Base-by-base conservation (phyloP, 2,329 filamentous ascomycete genomes). In the Hirsutella minnesotensis region DNA sequence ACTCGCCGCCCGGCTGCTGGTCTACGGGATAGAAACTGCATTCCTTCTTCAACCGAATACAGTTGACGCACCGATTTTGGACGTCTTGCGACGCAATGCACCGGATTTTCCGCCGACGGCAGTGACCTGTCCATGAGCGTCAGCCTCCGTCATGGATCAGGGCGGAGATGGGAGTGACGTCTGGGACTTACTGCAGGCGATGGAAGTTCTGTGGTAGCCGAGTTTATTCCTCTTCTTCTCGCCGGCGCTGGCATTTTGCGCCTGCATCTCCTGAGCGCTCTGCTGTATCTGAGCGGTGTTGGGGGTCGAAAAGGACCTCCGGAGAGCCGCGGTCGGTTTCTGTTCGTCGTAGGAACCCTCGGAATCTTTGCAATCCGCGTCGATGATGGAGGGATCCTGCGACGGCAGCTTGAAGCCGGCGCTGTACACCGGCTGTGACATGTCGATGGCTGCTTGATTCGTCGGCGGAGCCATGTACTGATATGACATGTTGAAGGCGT, bases 21-120 rank as follows among this genome's bases (percentile, higher is more conserved):
- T 95, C 88, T 19, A 95, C 89, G 1, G 89, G 86, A 53, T 81
- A 85, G 64, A 94, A 96, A 58, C 83, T 86, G 64, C 90, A 96
- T 50, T 95, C 87, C 57, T 94, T 95, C 63, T 94, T 94, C 57
- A 96, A 68, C 38, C 88, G 80, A 55, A 95, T 94, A 64, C 90
- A 96, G 66, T 94, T 95, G 50, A 83, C 78, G 64, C 90, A 96
- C 49, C 88, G 81, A 38, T 81, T 80, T 55, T 86, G 77, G 9
- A 94, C 86, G 49, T 81, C 79, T 39, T 77, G 72, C 9, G 85
- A 79, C 36, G 86, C 73, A 41, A 95, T 78, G 62, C 90, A 96
- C 64, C 90, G 76, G 48, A 96, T 96, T 65, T 96, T 96, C 53
- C 90, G 82, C 58, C 86, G 77, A 56, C 90, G 85, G 60, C 90